Evolutionary conservation across 345 rosid species (phyloP).

Genomic region (Litchi chinensis): DNA sequence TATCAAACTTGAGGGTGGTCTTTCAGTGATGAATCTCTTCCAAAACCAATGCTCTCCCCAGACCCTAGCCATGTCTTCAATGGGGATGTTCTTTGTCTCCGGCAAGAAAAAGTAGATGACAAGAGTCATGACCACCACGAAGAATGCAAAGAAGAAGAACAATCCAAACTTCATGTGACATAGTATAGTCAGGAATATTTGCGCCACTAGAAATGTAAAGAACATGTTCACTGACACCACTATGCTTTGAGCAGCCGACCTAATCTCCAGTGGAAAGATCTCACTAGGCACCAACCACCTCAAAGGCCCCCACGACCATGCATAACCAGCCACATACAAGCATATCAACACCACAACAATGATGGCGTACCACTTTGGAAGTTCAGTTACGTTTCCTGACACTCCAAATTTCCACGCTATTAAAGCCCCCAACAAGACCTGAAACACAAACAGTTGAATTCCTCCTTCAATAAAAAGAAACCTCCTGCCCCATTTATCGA

Average conservation of each 20-base stretch:
- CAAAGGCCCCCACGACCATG: slow-evolving; percentile 13
- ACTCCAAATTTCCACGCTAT: slow-evolving; percentile 18
- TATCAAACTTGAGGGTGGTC: not conserved
- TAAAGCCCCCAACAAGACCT: slow-evolving; percentile 20
- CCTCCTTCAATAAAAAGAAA: slow-evolving; percentile 53
- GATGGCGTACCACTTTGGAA: not conserved
- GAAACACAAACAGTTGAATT: slow-evolving; percentile 39
- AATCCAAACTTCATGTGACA: slow-evolving; percentile 12
- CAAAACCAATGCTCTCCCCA: slow-evolving; percentile 4
- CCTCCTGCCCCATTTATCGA: slow-evolving; percentile 43
- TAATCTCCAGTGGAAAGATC: slow-evolving; percentile 5
- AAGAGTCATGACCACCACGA: not conserved
- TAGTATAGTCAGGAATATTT: not conserved
- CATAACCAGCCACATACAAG: not conserved
- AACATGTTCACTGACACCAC: not conserved
- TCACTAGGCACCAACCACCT: slow-evolving; percentile 15
- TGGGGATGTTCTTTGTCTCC: not conserved
- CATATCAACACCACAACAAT: not conserved
- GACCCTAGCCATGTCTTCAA: not conserved
- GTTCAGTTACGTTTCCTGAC: not conserved
- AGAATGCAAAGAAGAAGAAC: slow-evolving; percentile 10
- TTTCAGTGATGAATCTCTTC: not conserved
- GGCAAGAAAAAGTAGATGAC: slow-evolving; percentile 6
- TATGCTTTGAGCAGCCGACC: not conserved
- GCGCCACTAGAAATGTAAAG: slow-evolving; percentile 8